A percentile compares a stretch with the other conserved stretches of the same genome.
Conservation (phyloP, 169 alveolate genomes). For the Plasmodium gaboni region DNA sequence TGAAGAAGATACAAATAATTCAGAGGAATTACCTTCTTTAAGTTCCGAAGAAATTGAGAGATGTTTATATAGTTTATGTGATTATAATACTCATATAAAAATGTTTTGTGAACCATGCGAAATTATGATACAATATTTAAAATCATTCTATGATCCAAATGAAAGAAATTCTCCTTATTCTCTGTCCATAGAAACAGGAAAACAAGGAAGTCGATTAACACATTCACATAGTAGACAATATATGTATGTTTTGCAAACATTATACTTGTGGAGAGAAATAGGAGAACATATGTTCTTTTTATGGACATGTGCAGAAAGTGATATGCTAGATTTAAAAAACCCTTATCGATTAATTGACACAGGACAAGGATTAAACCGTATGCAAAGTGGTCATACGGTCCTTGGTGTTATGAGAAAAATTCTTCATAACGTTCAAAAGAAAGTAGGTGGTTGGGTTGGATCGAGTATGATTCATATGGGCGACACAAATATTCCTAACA, state of each 20-base stretch:
- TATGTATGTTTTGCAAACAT: slow-evolving; percentile 92
- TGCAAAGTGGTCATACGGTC: slow-evolving; percentile 87
- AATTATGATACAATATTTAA: slow-evolving; percentile 86
- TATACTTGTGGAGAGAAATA: slow-evolving; percentile 94
- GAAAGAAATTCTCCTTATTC: slow-evolving; percentile 83
- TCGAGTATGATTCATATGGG: slow-evolving; percentile 94
- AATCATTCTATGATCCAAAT: slow-evolving; percentile 83
- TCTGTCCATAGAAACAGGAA: slow-evolving; percentile 86
- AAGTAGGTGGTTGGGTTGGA: slow-evolving; percentile 93
- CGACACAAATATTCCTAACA: slow-evolving; percentile 94
- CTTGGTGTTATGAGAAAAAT: slow-evolving; percentile 87
- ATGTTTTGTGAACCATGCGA: slow-evolving; percentile 90
- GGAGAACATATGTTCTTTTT: slow-evolving; percentile 91
- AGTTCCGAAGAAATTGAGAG: slow-evolving; percentile 92
- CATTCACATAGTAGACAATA: slow-evolving; percentile 93
- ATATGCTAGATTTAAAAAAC: slow-evolving; percentile 88
- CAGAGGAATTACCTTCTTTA: slow-evolving; percentile 79
- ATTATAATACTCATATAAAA: slow-evolving; percentile 90
- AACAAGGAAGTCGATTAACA: slow-evolving; percentile 89
- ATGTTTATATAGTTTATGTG: slow-evolving; percentile 92
- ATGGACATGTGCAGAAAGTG: slow-evolving; percentile 94
- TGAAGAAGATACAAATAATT: slow-evolving; percentile 51
- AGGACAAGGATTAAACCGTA: slow-evolving; percentile 92
- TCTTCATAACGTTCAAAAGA: slow-evolving; percentile 86
- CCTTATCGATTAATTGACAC: slow-evolving; percentile 90